Base-by-base conservation (phyloP, 495 filamentous ascomycete genomes). In the Venustampulla echinocandica region DNA sequence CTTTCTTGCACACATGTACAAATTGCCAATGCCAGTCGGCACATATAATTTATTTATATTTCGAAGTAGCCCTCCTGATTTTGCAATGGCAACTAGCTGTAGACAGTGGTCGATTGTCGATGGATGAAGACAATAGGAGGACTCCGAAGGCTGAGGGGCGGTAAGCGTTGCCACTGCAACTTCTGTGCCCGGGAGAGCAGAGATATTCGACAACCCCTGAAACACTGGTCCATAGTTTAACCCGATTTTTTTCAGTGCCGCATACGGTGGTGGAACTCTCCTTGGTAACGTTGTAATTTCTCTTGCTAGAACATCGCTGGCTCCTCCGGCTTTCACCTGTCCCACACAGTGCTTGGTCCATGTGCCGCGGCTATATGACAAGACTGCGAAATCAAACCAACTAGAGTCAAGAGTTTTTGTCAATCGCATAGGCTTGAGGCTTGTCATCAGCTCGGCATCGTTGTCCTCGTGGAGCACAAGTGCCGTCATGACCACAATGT, bases 381-480 rank as follows among this genome's bases (percentile, higher is more conserved):
- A 25, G 17, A 77, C 62, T 0, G 44, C 47, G 46, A 77, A 77
- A 6, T 70, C 65, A 52, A 60, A 74, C 70, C 70, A 77, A 2
- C 63, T 44, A n/a, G 55, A 61, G 28, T 73, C 61, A 1, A 60
- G 46, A 0, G 53, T 50, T 10, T 53, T 53, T 0, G 64, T 75
- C n/a, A 71, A 52, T 4, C 54, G 50, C 14, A 46, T 51, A 1
- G 36, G 62, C 4, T 61, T 64, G 11, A 75, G 42, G 1, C 50
- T 60, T 0, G 67, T 69, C 23, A 69, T 51, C n/a, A 74, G 28
- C 33, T 67, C 64, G 10, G 47, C 52, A 10, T 53, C 38, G 10
- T 51, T 54, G 4, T 47, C 51, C 6, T 64, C 52, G 4, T 21
- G 25, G 13, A 62, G 10, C 17, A 59, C 45, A 21, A 64, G 20